Percentiles rank a stretch among this genome's conserved stretches.
Evolutionary conservation across 2,329 filamentous ascomycete species (phyloP).

Genomic region (Ophiocordyceps camponoti-leonardi): DNA sequence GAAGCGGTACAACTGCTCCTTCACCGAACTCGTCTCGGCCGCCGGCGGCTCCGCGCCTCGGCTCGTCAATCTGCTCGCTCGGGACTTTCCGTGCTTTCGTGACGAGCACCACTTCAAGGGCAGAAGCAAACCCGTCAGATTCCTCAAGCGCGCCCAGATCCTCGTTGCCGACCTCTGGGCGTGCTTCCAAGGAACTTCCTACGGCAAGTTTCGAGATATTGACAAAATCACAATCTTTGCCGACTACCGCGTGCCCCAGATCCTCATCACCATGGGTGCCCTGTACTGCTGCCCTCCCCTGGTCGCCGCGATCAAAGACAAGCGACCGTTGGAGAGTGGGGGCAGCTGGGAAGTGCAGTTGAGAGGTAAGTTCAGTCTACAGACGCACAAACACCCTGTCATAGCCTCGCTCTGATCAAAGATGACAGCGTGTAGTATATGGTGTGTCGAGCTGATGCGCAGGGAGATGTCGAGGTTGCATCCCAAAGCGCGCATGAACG

Average conservation of each 20-base stretch:
- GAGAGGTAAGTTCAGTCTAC: constrained; percentile 49
- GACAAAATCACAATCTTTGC: constrained; percentile 97
- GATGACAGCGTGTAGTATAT: constrained; percentile 65
- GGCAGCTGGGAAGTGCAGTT: constrained; percentile 73
- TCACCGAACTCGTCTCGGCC: constrained; percentile 54
- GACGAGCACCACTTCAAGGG: constrained; percentile 66
- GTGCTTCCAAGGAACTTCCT: constrained; percentile 68
- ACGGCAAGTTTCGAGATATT: constrained; percentile 75
- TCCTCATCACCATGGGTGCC: constrained; percentile 68
- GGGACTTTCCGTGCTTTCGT: constrained; percentile 70
- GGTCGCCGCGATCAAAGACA: constrained; percentile 48
- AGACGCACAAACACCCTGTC: too few species aligned
- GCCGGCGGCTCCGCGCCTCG: constrained; percentile 66
- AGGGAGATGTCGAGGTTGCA: constrained; percentile 62
- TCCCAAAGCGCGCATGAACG: constrained; percentile 59
- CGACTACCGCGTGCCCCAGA: constrained; percentile 92
- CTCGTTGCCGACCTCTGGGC: constrained; percentile 94
- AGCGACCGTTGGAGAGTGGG: constrained; percentile 51
- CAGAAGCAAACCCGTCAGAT: constrained; percentile 49
- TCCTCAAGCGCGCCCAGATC: constrained; percentile 92
- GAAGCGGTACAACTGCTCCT: constrained; percentile 59
- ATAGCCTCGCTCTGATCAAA: not conserved
- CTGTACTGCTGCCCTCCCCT: constrained; percentile 71
- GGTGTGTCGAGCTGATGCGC: constrained; percentile 81
- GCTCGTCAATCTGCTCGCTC: constrained; percentile 71